phyloP scores from a whole-genome alignment of 805 yeast genomes.

The Wickerhamiella hasegawae region DNA sequence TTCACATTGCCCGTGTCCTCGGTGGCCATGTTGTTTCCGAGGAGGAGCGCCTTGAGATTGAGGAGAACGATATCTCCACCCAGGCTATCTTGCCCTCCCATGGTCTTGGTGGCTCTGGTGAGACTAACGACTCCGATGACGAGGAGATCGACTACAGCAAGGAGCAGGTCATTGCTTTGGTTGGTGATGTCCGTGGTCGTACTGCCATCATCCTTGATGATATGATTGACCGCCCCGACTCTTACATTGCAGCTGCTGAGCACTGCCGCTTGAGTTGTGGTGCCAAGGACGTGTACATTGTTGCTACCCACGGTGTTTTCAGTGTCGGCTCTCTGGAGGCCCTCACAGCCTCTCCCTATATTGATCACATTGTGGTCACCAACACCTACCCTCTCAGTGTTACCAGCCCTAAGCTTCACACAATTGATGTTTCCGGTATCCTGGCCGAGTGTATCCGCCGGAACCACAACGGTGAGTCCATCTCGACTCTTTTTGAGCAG shows the following conservation, averaged over 20 bases:
- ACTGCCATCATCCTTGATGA: constrained; percentile 93
- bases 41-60: constrained; percentile 26
- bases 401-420: constrained; percentile 52
- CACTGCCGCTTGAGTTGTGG: constrained; percentile 93
- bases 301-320: constrained; percentile 94
- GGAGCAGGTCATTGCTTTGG: constrained; percentile 86
- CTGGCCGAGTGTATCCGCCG: constrained; percentile 97
- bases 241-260: constrained; percentile 95
- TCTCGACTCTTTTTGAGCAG: constrained; percentile 82
- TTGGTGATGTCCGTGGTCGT: constrained; percentile 85
- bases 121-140: constrained; percentile 61
- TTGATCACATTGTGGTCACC: constrained; percentile 86
- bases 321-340: constrained; percentile 73
- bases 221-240: constrained; percentile 89
- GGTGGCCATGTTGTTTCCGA: constrained; percentile 96
- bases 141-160: constrained; percentile 55
- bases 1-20: constrained; percentile 91
- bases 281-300: constrained; percentile 74
- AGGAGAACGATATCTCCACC: constrained; percentile 8
- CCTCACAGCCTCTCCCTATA: constrained; percentile 60
- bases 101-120: constrained; percentile 69
- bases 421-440: constrained; percentile 86
- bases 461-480: constrained; percentile 96
- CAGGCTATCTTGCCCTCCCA: constrained; percentile 22
- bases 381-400: constrained; percentile 84